phyloP scores from a whole-genome alignment of 768 basidiomycete species.

The Cubamyces sp. region DNA sequence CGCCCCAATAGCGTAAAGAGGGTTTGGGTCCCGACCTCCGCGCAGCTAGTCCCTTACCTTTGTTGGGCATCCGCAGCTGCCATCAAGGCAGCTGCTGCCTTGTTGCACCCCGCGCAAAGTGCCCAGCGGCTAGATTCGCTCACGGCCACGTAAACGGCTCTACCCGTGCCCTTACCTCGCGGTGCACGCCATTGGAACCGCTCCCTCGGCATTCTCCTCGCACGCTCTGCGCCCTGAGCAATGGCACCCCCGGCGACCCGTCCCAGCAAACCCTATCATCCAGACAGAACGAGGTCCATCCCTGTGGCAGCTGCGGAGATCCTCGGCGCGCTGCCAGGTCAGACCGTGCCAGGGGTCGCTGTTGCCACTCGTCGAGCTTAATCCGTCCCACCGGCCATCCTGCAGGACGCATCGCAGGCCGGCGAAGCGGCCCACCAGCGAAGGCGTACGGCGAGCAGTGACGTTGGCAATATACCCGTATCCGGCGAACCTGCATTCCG shows the following conservation, averaged over 20 bases:
- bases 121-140: slow-evolving; percentile 8
- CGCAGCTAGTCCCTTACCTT: neutral
- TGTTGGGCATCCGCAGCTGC: slow-evolving; percentile 4
- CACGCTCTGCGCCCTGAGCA: neutral
- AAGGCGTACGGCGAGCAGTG: neutral
- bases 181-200: neutral
- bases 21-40: neutral
- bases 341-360: too few species aligned
- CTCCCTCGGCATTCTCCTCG: slow-evolving; percentile 1
- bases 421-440: too few species aligned
- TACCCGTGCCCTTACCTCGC: neutral
- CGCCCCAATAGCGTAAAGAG: neutral
- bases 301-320: neutral
- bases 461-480: slow-evolving; percentile 16
- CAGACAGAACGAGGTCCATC: neutral
- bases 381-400: neutral
- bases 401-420: neutral
- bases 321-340: slow-evolving; percentile 1
- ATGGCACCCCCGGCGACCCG: neutral
- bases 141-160: slow-evolving; percentile 2
- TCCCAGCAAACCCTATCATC: neutral
- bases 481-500: slow-evolving; percentile 11
- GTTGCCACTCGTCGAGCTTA: neutral
- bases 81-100: neutral
- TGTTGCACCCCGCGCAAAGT: neutral